These are phyloP conservation scores for Metschnikowia borealis DNA, from an alignment of 805 yeast genomes.

Conservation along the genomic window DNA sequence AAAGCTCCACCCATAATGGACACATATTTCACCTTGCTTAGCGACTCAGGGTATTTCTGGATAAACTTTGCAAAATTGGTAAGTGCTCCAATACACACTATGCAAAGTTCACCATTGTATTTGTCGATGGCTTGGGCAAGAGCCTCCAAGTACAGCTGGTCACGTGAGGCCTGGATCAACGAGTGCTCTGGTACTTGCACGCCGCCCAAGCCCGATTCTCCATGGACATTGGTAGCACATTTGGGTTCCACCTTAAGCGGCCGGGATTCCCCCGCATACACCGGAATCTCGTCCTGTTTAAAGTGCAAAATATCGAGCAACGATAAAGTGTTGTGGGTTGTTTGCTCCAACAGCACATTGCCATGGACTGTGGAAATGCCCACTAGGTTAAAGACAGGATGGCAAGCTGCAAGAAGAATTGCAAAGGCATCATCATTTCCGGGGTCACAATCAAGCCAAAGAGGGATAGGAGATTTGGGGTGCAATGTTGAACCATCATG, in stretches of 20 bases:
- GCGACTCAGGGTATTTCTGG: slow-evolving; percentile 50
- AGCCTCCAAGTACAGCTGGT: slow-evolving; percentile 32
- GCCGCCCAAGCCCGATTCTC: slow-evolving; percentile 76
- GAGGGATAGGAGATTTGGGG: slow-evolving; percentile 35
- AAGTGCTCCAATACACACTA: slow-evolving; percentile 74
- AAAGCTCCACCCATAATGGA: slow-evolving; percentile 78
- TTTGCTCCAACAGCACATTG: slow-evolving; percentile 56
- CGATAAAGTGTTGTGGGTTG: slow-evolving; percentile 67
- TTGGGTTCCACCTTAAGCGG: slow-evolving; percentile 53
- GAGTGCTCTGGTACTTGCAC: slow-evolving; percentile 53
- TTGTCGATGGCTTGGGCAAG: slow-evolving; percentile 38
- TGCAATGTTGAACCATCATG: no score
- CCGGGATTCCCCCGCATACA: slow-evolving; percentile 58
- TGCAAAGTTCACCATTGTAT: slow-evolving; percentile 47
- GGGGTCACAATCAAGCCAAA: slow-evolving; percentile 92
- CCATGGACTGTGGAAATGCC: slow-evolving; percentile 81
- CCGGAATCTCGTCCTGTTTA: slow-evolving; percentile 48
- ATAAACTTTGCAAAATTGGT: slow-evolving; percentile 67
- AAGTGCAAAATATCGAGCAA: slow-evolving; percentile 53
- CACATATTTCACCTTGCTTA: slow-evolving; percentile 45
- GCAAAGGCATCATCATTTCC: slow-evolving; percentile 89
- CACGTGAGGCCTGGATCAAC: slow-evolving; percentile 19
- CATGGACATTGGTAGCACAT: slow-evolving; percentile 66
- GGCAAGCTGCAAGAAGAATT: slow-evolving; percentile 55
- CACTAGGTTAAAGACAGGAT: slow-evolving; percentile 53